phyloP scores from a whole-genome alignment of 2,329 filamentous ascomycete species.

The Ophiostoma australiae region DNA sequence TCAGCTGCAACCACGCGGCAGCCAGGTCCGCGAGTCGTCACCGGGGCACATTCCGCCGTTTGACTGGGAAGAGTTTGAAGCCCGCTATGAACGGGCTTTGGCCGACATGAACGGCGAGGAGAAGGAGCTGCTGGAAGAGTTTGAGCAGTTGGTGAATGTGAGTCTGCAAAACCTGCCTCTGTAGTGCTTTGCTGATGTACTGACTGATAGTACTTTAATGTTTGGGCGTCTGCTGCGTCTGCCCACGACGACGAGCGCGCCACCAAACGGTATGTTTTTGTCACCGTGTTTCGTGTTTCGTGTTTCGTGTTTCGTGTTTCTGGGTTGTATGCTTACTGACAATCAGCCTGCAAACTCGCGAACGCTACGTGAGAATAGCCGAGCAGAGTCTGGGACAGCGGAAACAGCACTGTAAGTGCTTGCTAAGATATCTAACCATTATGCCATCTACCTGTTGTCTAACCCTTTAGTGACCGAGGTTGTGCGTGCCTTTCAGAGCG shows the following conservation, averaged over 20 bases:
- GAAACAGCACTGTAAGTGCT: constrained; percentile 68
- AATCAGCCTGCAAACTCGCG: constrained; percentile 68
- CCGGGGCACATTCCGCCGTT: constrained; percentile 52
- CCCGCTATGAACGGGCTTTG: constrained; percentile 63
- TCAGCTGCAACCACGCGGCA: constrained; percentile 14
- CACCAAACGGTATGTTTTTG: constrained; percentile 59
- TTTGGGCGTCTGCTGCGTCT: constrained; percentile 71
- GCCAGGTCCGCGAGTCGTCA: constrained; percentile 12
- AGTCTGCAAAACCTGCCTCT: neutral
- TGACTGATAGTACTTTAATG: constrained; percentile 58
- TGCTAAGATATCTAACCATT: constrained; percentile 20
- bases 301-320: no score
- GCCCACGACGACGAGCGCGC: constrained; percentile 71
- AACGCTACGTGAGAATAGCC: constrained; percentile 67
- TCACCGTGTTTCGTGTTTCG: constrained; percentile 11
- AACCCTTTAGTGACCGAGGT: constrained; percentile 48
- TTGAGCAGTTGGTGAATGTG: constrained; percentile 52
- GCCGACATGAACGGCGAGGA: constrained; percentile 59
- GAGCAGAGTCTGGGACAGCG: constrained; percentile 68
- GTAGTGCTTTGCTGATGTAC: neutral
- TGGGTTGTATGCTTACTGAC: constrained; percentile 4
- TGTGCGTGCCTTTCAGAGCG: constrained; percentile 58
- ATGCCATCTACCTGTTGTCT: constrained; percentile 19
- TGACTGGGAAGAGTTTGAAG: constrained; percentile 74
- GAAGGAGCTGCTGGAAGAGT: constrained; percentile 60